Conservation (phyloP, 805 yeast genomes). For the Wickerhamomyces bovis region DNA sequence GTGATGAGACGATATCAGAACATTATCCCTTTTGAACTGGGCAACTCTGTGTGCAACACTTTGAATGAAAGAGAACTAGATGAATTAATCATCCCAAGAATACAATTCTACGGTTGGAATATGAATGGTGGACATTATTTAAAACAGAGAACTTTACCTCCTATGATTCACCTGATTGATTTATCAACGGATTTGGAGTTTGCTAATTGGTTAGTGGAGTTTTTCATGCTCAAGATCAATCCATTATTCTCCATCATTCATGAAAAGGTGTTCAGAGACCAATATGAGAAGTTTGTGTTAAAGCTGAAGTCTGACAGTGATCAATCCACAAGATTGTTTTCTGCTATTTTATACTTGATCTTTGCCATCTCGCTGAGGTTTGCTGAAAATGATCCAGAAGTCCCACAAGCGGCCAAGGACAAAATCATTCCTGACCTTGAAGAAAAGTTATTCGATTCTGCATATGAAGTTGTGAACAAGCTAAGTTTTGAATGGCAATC, state of each 20-base stretch:
- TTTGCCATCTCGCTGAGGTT: slow-evolving; percentile 47
- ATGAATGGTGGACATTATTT: slow-evolving; percentile 53
- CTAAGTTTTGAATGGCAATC: slow-evolving; percentile 47
- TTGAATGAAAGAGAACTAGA: slow-evolving; percentile 28
- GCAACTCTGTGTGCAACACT: slow-evolving; percentile 27
- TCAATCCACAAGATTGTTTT: slow-evolving; percentile 39
- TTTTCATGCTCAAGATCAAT: slow-evolving; percentile 43
- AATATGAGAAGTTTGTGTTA: slow-evolving; percentile 29
- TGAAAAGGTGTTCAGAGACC: slow-evolving; percentile 48
- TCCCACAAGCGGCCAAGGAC: slow-evolving; percentile 12
- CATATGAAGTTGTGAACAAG: slow-evolving; percentile 31
- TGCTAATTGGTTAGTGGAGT: slow-evolving; percentile 31
- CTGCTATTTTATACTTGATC: slow-evolving; percentile 44
- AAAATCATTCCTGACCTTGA: slow-evolving; percentile 27
- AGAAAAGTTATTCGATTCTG: slow-evolving; percentile 36
- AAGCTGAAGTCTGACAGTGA: slow-evolving; percentile 24
- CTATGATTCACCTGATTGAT: slow-evolving; percentile 14
- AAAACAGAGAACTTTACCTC: slow-evolving; percentile 29
- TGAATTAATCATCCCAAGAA: slow-evolving; percentile 41
- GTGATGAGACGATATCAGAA: slow-evolving; percentile 42
- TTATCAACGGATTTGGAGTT: slow-evolving; percentile 21
- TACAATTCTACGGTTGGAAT: slow-evolving; percentile 64
- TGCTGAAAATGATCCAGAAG: slow-evolving; percentile 30
- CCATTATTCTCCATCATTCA: slow-evolving; percentile 48
- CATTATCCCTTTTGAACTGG: slow-evolving; percentile 34